Base-by-base conservation (phyloP, 441 rosid species). In the Melastoma candidum region DNA sequence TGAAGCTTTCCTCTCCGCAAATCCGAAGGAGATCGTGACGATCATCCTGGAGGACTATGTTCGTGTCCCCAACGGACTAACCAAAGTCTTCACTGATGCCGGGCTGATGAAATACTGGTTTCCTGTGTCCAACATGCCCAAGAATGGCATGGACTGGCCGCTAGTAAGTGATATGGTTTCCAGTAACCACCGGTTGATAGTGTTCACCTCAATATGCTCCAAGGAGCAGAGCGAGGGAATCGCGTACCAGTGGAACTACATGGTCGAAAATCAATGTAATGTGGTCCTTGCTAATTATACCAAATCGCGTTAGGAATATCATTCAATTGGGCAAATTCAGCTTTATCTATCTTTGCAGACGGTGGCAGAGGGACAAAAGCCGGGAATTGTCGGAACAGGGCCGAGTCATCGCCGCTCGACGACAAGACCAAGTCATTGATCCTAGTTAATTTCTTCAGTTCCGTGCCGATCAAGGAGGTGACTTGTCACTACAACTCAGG, bases 201-300 rank as follows among this genome's bases (percentile, higher is more conserved):
- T 81, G 0, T 82, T 90, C 74, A 85, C 96, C 49, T 90, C 96
- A 1, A 70, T 56, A 27, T 24, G 64, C 59, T 70, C 87, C 14
- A 90, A 90, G 70, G 87, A 90, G 73, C 46, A 58, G 49, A 61
- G 68, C 39, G 96, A 90, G 68, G 90, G 89, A 63, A 87, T 85
- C 12, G 95, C 98, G 49, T 90, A 85, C 65, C 98, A 83, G 22
- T 87, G 98, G 98, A 83, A 79, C 53, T 90, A 79, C 81, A 73
- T 85, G 70, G 84, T 85, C 26, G 96, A 87, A 75, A 90, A 90
- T 59, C 87, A 83, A 45, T 85, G 96, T 87, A 71, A 36, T 71
- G 81, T 56, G 54, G 24, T 11, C 7, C n/a, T 12, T 4, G 26
- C 45, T 3, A 7, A 0, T 44, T 12, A 5, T 26, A 58, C 14